Evolutionary conservation across 306 rosid genomes (phyloP).

Genomic region (Gastrolobium villosum): DNA sequence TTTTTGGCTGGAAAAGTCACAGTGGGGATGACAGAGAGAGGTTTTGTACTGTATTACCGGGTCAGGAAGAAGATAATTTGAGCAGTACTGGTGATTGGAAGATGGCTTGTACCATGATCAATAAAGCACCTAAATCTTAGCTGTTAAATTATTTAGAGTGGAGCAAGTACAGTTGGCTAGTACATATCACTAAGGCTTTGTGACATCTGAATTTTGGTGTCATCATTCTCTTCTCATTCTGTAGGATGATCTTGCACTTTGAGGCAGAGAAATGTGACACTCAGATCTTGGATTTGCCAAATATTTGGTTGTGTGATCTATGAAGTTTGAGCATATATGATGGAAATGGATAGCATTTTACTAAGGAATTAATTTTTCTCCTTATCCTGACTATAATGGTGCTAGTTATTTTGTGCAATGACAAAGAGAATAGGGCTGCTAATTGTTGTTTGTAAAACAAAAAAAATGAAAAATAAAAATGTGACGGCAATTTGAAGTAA

Average conservation of each 20-base stretch:
- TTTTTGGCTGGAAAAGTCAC: constrained; percentile 65
- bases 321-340: neutral
- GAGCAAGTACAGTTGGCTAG: neutral
- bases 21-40: constrained; percentile 55
- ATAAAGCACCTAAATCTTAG: constrained; percentile 40
- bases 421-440: neutral
- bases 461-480: too few relatives aligned
- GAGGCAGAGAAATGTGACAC: neutral
- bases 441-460: neutral
- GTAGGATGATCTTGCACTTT: neutral
- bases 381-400: neutral
- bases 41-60: constrained; percentile 49
- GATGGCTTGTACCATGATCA: constrained; percentile 58
- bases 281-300: neutral
- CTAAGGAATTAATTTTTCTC: neutral
- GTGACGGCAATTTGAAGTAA: neutral
- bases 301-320: neutral
- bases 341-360: neutral
- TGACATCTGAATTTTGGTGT: constrained; percentile 1
- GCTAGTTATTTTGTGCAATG: constrained; percentile 2
- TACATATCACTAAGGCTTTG: neutral
- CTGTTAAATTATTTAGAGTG: constrained; percentile 22
- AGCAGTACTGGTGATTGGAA: constrained; percentile 62
- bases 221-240: neutral
- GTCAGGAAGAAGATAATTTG: constrained; percentile 54